A percentile compares a stretch with the other conserved stretches of the same genome.
Evolutionary conservation across 2,329 filamentous ascomycete genomes (phyloP).

Genomic region (Xylaria digitata): DNA sequence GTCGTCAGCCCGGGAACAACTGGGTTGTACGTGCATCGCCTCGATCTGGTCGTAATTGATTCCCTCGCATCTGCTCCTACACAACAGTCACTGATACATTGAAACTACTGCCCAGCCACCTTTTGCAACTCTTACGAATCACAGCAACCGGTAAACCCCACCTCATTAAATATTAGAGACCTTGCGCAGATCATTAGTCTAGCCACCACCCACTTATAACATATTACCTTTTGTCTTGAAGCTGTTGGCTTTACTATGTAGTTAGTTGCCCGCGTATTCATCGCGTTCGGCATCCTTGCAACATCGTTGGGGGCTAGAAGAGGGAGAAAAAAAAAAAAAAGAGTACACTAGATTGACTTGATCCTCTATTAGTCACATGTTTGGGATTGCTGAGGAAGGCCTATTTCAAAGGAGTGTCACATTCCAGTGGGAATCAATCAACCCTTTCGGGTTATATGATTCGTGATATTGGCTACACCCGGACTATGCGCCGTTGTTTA

Average conservation of each 20-base stretch:
- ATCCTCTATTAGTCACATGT: slow-evolving; percentile 23
- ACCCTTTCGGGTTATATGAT: slow-evolving; percentile 32
- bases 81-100: background rate
- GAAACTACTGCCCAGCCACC: slow-evolving; percentile 27
- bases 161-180: slow-evolving; percentile 26
- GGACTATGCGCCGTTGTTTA: slow-evolving; percentile 28
- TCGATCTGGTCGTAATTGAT: slow-evolving; percentile 32
- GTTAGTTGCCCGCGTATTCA: slow-evolving; percentile 9
- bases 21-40: slow-evolving; percentile 33
- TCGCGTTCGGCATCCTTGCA: slow-evolving; percentile 9
- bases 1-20: slow-evolving; percentile 31
- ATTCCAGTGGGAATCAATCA: slow-evolving; percentile 32
- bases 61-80: slow-evolving; percentile 21
- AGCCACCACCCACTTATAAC: background rate
- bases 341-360: background rate
- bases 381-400: slow-evolving; percentile 12
- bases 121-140: slow-evolving; percentile 29
- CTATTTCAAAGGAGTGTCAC: slow-evolving; percentile 18
- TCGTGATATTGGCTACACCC: slow-evolving; percentile 29
- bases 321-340: background rate
- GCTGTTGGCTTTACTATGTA: background rate
- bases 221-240: slow-evolving; percentile 15
- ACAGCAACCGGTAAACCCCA: slow-evolving; percentile 24
- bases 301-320: slow-evolving; percentile 4
- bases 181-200: slow-evolving; percentile 33